phyloP scores from a whole-genome alignment of 116 monocot species.

The Posidonia oceanica region DNA sequence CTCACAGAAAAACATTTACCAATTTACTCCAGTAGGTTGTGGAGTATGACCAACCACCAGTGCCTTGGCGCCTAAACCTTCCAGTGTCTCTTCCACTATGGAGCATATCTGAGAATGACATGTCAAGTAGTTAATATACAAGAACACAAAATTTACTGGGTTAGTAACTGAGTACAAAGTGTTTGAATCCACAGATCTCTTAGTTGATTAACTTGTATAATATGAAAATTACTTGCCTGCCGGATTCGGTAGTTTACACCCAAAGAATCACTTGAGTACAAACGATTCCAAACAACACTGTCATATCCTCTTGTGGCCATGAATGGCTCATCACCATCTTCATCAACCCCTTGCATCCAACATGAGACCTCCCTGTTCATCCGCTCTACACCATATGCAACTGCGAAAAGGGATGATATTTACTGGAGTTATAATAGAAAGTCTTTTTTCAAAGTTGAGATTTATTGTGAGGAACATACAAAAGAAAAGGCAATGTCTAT shows the following conservation, averaged over 20 bases:
- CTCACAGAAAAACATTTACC: slow-evolving; percentile 29
- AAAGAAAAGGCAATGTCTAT: too few species aligned
- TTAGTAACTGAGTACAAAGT: neutral
- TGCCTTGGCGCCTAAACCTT: slow-evolving; percentile 51
- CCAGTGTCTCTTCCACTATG: slow-evolving; percentile 50
- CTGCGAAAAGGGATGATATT: slow-evolving; percentile 24
- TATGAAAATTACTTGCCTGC: slow-evolving; percentile 33
- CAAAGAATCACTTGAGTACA: slow-evolving; percentile 56
- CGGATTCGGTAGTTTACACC: slow-evolving; percentile 19
- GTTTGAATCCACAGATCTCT: neutral
- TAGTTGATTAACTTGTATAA: neutral
- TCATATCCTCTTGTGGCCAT: slow-evolving; percentile 83
- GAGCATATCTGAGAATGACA: slow-evolving; percentile 50
- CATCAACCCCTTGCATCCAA: slow-evolving; percentile 62
- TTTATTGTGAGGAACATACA: too few species aligned
- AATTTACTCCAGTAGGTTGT: slow-evolving; percentile 53
- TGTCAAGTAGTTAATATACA: too few species aligned
- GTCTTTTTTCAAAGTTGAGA: neutral
- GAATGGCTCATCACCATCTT: slow-evolving; percentile 36
- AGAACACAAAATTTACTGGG: too few species aligned
- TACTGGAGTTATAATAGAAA: neutral
- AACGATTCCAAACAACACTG: slow-evolving; percentile 88
- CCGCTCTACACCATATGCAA: slow-evolving; percentile 71
- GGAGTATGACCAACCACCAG: slow-evolving; percentile 95
- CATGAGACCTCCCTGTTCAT: slow-evolving; percentile 73